Conservation (phyloP, 768 basidiomycete species). For the Podaxis mareebaensis region DNA sequence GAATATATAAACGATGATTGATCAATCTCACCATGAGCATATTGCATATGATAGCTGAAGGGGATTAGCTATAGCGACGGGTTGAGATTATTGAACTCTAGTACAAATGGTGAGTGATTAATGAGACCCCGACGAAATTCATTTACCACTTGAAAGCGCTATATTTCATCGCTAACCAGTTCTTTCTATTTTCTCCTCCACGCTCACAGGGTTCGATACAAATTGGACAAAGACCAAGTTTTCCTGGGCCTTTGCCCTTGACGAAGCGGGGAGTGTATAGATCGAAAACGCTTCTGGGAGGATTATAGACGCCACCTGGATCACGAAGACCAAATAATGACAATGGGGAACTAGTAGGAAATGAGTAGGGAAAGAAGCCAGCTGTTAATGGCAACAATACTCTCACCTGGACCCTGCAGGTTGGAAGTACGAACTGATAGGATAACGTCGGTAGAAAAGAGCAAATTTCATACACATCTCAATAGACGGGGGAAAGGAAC, state of each 20-base stretch:
- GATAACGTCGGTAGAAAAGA: slow-evolving; percentile 72
- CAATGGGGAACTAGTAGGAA: slow-evolving; percentile 33
- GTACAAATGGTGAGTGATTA: not conserved
- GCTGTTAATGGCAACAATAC: not conserved
- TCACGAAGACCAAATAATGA: slow-evolving; percentile 33
- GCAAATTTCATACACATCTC: slow-evolving; percentile 51
- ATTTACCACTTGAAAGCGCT: slow-evolving; percentile 81
- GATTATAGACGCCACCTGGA: slow-evolving; percentile 58
- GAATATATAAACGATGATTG: not conserved
- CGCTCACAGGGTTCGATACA: slow-evolving; percentile 62
- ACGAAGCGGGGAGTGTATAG: slow-evolving; percentile 81
- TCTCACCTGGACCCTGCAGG: slow-evolving; percentile 39
- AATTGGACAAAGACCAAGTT: slow-evolving; percentile 78
- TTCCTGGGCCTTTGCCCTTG: slow-evolving; percentile 63
- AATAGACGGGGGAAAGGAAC: slow-evolving; percentile 53
- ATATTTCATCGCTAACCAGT: slow-evolving; percentile 81
- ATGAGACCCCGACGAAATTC: not conserved
- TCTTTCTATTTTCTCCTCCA: slow-evolving; percentile 61
- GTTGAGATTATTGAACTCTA: not conserved
- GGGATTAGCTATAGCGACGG: not conserved
- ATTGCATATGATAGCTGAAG: slow-evolving; percentile 80
- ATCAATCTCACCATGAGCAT: slow-evolving; percentile 60
- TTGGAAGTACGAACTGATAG: slow-evolving; percentile 57
- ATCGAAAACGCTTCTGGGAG: slow-evolving; percentile 60
- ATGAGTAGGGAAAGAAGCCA: not conserved